phyloP scores from a whole-genome alignment of 2,329 filamentous ascomycete species.

The Nannizzia gypsea region DNA sequence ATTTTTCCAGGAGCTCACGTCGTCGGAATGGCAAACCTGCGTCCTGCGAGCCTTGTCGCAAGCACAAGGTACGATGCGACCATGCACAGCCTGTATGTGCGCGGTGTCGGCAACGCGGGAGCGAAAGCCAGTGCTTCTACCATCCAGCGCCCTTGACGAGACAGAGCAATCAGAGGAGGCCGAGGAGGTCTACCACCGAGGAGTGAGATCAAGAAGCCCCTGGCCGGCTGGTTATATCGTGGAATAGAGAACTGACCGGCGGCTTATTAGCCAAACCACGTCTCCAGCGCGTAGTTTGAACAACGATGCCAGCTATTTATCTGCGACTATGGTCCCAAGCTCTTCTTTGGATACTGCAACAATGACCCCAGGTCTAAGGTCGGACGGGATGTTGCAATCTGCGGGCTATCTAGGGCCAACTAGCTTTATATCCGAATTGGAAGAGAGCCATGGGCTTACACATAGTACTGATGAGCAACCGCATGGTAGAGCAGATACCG shows the following conservation, averaged over 20 bases:
- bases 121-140: constrained; percentile 15
- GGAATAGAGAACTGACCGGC: not conserved
- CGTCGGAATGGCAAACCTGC: constrained; percentile 16
- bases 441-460: not conserved
- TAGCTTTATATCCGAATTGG: not conserved
- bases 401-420: not conserved
- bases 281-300: not conserved
- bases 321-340: not conserved
- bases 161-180: too few species aligned
- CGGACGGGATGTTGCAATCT: not conserved
- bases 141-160: constrained; percentile 14
- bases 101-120: constrained; percentile 14
- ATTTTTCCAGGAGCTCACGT: constrained; percentile 6
- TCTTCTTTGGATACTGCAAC: not conserved
- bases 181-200: too few species aligned
- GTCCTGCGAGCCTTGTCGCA: constrained; percentile 17
- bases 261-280: not conserved
- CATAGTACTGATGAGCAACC: not conserved
- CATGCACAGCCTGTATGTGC: constrained; percentile 16
- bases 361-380: not conserved
- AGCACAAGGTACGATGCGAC: constrained; percentile 15
- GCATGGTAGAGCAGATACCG: not conserved
- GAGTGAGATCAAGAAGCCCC: too few species aligned
- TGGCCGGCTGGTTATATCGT: not conserved
- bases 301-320: not conserved